phyloP scores from a whole-genome alignment of 192 early-diverging fungal species.

The Entomortierella chlamydospora region DNA sequence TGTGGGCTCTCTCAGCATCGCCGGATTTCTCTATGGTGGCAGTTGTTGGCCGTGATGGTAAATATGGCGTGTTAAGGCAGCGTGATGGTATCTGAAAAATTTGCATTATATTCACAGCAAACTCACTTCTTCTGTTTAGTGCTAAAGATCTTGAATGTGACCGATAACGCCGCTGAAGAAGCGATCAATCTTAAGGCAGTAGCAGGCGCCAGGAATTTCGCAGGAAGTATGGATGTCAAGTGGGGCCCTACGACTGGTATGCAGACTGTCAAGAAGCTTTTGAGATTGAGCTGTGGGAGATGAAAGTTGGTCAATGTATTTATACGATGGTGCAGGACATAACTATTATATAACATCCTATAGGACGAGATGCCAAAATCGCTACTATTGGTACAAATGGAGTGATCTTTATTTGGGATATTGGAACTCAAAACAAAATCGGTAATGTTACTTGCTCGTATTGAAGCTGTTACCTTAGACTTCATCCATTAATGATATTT shows the following conservation, averaged over 20 bases:
- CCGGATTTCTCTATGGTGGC: constrained; percentile 71
- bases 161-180: constrained; percentile 66
- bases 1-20: constrained; percentile 69
- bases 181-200: constrained; percentile 73
- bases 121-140: constrained; percentile 47
- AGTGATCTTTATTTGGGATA: constrained; percentile 81
- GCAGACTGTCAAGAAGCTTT: not conserved
- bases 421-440: constrained; percentile 52
- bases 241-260: constrained; percentile 68
- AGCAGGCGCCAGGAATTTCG: constrained; percentile 63
- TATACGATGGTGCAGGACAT: no score
- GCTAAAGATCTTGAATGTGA: constrained; percentile 74
- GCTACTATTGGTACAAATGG: constrained; percentile 79
- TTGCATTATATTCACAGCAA: not conserved
- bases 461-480: not conserved
- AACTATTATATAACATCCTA: not conserved
- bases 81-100: no score
- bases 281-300: not conserved
- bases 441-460: constrained; percentile 36
- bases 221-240: constrained; percentile 76
- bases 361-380: constrained; percentile 71
- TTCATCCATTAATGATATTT: not conserved
- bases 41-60: constrained; percentile 80
- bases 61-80: not conserved
- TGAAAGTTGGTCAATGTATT: no score